Evolutionary conservation across 208 protist species (phyloP), one percentile per base, ranked within the genome.

Genomic region (Lotmaria passim): DNA sequence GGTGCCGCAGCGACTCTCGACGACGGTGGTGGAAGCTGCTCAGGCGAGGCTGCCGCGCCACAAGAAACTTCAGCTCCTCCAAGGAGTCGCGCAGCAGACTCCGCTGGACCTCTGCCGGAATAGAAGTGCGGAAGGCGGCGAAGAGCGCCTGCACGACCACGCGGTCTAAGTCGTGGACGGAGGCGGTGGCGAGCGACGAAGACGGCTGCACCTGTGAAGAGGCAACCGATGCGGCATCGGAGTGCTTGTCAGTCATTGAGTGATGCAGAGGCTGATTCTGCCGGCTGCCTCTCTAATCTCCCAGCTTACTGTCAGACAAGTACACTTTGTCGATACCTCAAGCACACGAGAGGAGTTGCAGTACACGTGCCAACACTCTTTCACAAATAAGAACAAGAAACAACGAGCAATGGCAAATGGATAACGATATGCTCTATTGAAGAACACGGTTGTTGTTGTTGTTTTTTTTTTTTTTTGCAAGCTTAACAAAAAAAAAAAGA

Each of bases 31-130:
- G 74, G 59, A 96, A 96, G 34, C 69, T 67, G 51, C 84, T 85
- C 5, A 96, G 51, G 7, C 90, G 78, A 2, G 87, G 90, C 46
- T 91, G 83, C 10, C 90, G 63, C 17, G 82, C 86, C 31, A 92
- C 73, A 31, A 96, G 48, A 50, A 85, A 93, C 75, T 93, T 87
- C 14, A 96, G 59, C 43, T 89, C 86, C n/a, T 92, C 82, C 0
- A 55, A 24, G 19, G 80, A 79, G 34, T 65, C 60, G 47, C 69
- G 72, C 4, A 87, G 58, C 14, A 93, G 72, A 10, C 60, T 28
- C 30, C 74, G 56, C 23, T 86, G 86, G 0, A 82, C 71, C 41
- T 87, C 85, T 1, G 72, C 58, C 6, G 90, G 87, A 10, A 96
- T 78, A 14, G 74, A 44, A 5, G 83, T 93, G 50, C 84, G 76